A percentile compares a stretch with the other conserved stretches of the same genome.
Conservation (phyloP, 352 stramenopile genomes). For the Elongisporangium undulatum region DNA sequence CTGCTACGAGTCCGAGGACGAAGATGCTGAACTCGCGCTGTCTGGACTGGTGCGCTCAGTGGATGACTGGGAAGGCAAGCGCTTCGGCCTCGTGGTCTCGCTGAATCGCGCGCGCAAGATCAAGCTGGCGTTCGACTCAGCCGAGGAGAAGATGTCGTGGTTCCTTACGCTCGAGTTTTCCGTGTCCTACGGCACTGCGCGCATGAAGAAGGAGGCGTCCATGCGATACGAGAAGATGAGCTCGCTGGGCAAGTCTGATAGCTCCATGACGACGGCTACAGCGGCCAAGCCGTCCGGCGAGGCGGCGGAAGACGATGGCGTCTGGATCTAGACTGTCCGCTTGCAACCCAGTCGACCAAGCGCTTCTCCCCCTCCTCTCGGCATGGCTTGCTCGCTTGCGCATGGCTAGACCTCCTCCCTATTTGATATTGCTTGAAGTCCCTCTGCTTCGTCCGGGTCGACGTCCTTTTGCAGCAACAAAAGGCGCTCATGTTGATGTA, state of each 20-base stretch:
- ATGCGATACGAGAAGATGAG: constrained; percentile 33
- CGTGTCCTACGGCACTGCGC: constrained; percentile 53
- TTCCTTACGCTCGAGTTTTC: constrained; percentile 77
- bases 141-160: constrained; percentile 82
- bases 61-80: constrained; percentile 70
- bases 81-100: constrained; percentile 62
- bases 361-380: neutral
- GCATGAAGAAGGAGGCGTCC: constrained; percentile 70
- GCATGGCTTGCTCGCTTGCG: neutral
- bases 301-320: constrained; percentile 49
- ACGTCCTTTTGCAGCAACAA: neutral
- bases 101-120: constrained; percentile 69
- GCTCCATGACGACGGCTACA: constrained; percentile 25
- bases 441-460: neutral
- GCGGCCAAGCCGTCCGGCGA: constrained; percentile 7
- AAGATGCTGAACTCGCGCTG: constrained; percentile 59
- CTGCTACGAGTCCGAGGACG: constrained; percentile 72
- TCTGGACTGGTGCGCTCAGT: constrained; percentile 65
- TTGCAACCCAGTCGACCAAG: neutral
- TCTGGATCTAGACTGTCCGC: constrained; percentile 50
- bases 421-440: neutral
- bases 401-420: neutral
- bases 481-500: neutral
- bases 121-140: constrained; percentile 74
- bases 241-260: constrained; percentile 29